Conservation (phyloP, 192 early-diverging fungal species). For the Umbelopsis ramanniana region DNA sequence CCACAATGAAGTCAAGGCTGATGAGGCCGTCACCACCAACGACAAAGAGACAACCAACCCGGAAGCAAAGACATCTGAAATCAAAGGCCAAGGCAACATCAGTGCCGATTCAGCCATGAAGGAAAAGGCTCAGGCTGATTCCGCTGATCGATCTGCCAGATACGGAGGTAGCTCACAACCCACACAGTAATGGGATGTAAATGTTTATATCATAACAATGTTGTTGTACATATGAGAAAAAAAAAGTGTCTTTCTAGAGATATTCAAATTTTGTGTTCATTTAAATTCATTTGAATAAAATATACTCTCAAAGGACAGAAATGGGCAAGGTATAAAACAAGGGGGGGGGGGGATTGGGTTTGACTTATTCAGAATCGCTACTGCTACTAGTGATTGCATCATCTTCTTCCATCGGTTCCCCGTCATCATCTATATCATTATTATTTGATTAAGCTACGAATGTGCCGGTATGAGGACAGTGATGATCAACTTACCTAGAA, state of each 20-base stretch:
- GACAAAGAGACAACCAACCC: not conserved
- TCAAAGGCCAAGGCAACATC: conserved; percentile 18
- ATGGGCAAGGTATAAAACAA: not conserved
- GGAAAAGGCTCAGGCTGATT: not conserved
- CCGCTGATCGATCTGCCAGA: conserved; percentile 19
- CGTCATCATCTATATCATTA: not conserved
- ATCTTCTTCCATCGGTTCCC: conserved; percentile 10
- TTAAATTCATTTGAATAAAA: not conserved
- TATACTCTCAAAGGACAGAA: not conserved
- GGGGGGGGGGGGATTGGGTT: not conserved
- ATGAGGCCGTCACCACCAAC: not conserved
- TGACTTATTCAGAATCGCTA: not conserved
- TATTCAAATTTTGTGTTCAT: not conserved
- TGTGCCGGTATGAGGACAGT: too few relatives aligned
- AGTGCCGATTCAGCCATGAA: conserved; percentile 4
- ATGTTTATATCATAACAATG: not conserved
- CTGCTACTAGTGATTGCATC: conserved; percentile 20
- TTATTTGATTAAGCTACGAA: too few relatives aligned
- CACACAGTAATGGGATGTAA: not conserved
- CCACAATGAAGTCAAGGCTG: conserved; percentile 5
- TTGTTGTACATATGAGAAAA: conserved; percentile 13
- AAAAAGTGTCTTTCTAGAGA: not conserved
- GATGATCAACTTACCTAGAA: not conserved
- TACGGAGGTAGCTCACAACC: conserved; percentile 1
- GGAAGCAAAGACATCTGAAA: not conserved